Evolutionary conservation across 805 yeast genomes (phyloP), one percentile per base, ranked within the genome.

Genomic region (Debaryomyces castellii): DNA sequence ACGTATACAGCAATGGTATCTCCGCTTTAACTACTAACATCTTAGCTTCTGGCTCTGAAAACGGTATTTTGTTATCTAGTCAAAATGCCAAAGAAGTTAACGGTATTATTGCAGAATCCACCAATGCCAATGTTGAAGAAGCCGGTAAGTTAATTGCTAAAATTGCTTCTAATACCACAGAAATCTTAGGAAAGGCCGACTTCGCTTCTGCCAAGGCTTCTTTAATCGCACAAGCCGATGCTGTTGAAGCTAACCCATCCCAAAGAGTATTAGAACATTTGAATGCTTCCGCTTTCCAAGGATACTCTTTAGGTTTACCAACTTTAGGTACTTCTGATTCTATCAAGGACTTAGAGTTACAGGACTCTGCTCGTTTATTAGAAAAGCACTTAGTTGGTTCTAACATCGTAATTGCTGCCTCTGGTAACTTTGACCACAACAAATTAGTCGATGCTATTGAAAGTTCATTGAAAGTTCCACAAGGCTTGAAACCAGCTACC

Each of bases 241-340:
- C 66, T 28, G 74, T 84, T 50, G 95, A 87, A 73, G 63, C 70
- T 43, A 65, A 57, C 48, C 80, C 85, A 56, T 75, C 78, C 50
- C 64, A 75, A 45, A 77, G 74, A 69, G 86, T 83, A 42, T 59
- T 82, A 55, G 88, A 85, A 71, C 95, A 87, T 70, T 77, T 87
- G 74, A 81, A 83, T 62, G 80, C 91, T 49, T 80, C 91, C 51
- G 96, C 95, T 45, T 87, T 82, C 85, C 96, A 87, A 73, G 89
- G 89, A 61, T 83, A 89, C 60, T 83, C 94, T 24, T 74, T 87
- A 54, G 86, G 85, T 44, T 74, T 87, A 63, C 94, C 96, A 67
- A 75, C 79, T 35, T 74, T 77, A 59, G 96, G 96, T 77, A 86
- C 89, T 52, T 55, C 73, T 30, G 94, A 86, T 51, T 74, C 88